Evolutionary conservation across 2,329 filamentous ascomycete genomes (phyloP), one percentile per base, ranked within the genome.

Genomic region (Penicillium janthinellum): DNA sequence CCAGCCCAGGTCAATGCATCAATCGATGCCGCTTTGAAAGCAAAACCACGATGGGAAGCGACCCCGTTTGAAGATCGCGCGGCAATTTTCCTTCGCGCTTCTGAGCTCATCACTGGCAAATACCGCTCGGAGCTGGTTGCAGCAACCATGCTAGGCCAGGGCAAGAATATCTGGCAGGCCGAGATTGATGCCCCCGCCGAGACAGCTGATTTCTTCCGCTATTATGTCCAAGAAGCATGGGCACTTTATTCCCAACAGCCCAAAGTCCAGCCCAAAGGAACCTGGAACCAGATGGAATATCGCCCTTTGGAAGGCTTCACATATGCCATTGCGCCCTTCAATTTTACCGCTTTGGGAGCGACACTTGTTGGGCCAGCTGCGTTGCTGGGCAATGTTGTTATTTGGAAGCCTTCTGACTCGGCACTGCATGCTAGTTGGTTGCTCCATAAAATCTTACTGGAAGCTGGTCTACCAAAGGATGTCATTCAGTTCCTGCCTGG

Each of bases 161-260:
- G 94, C 70, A 97, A 97, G 85, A 97, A 96, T 75, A 91, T 91
- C 49, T 96, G 92, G 92, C 94, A 97, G 78, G 93, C 93, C 28
- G 93, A 97, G 83, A 97, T 97, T 64, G 93, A 97, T 77, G 85
- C 92, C 39, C 92, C 93, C 14, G 93, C 93, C 6, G 93, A 97
- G 82, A 80, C 95, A 67, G 89, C 86, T 66, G 93, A 98, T 75
- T 97, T 97, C 79, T 81, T 96, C 72, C 87, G 91, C 72, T 78
- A 96, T 82, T 94, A 94, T 73, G 92, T 96, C 49, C 86, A 92
- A 74, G 96, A 93, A 72, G 93, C 93, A 37, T 88, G 96, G 79
- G 90, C 96, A 74, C 81, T 96, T 55, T 96, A 96, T 74, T 84
- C 85, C 35, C 88, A 92, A 72, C 93, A 97, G 78, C 93, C 93